Percentiles rank a stretch among this genome's conserved stretches.
These are phyloP conservation scores for Ambrosia hybrid DNA, from an alignment of 140 eudicot species.

Conservation along the genomic window DNA sequence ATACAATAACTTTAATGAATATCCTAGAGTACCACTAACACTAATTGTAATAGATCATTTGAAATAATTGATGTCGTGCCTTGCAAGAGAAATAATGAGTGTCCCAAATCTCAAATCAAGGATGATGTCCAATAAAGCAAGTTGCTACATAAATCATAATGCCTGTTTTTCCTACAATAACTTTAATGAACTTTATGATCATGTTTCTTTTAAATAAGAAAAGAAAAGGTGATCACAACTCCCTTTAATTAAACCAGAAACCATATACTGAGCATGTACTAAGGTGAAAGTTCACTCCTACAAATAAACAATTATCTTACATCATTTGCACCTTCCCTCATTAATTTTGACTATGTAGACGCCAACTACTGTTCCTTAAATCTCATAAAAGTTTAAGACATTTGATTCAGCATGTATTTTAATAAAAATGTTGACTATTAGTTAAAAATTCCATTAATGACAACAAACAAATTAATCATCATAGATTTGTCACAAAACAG, in stretches of 20 bases:
- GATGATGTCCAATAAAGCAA: slow-evolving; percentile 45
- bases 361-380: slow-evolving; percentile 7
- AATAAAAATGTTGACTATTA: neutral
- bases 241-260: too few relatives aligned
- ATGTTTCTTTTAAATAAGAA: slow-evolving; percentile 13
- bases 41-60: slow-evolving; percentile 14
- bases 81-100: slow-evolving; percentile 38
- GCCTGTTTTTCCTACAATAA: slow-evolving; percentile 32
- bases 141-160: slow-evolving; percentile 10
- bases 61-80: slow-evolving; percentile 33
- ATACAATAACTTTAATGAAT: slow-evolving; percentile 17
- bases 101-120: slow-evolving; percentile 24
- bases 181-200: slow-evolving; percentile 31
- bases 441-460: too few relatives aligned
- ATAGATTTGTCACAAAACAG: slow-evolving; percentile 8
- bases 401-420: slow-evolving; percentile 18
- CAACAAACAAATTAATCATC: too few relatives aligned
- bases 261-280: too few relatives aligned
- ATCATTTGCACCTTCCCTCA: slow-evolving; percentile 4
- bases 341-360: slow-evolving; percentile 16
- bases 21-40: slow-evolving; percentile 7
- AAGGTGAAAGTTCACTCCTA: too few relatives aligned
- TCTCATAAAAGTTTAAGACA: slow-evolving; percentile 10
- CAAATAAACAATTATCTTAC: slow-evolving; percentile 3
- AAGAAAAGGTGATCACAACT: neutral